Percentiles rank a stretch among this genome's conserved stretches.
phyloP scores from a whole-genome alignment of 2,329 filamentous ascomycete species.

The Triangularia setosa region DNA sequence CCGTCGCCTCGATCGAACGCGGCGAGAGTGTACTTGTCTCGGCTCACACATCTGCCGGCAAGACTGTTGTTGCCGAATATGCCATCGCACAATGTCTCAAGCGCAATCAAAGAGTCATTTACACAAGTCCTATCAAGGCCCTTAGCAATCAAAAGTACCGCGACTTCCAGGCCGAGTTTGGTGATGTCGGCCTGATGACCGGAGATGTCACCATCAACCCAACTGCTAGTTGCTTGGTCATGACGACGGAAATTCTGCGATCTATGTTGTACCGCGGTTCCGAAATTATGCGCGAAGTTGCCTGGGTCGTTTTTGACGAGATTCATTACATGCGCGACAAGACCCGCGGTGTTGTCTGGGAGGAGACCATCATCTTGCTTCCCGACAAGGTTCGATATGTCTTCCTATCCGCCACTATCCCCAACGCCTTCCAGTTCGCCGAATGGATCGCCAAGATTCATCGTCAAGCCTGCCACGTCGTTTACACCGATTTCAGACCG shows the following conservation, averaged over 20 bases:
- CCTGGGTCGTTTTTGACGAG: constrained; percentile 97
- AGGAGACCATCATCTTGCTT: constrained; percentile 96
- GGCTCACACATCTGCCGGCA: constrained; percentile 94
- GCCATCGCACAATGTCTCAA: constrained; percentile 96
- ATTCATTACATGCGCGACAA: constrained; percentile 98
- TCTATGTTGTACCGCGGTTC: constrained; percentile 98
- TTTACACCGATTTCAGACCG: constrained; percentile 97
- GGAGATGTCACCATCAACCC: constrained; percentile 99
- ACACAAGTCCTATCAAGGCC: constrained; percentile 98
- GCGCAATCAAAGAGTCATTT: constrained; percentile 97
- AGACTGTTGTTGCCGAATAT: constrained; percentile 97
- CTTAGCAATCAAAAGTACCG: constrained; percentile 98
- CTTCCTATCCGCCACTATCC: constrained; percentile 95
- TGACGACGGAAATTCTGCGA: constrained; percentile 98
- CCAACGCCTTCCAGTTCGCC: constrained; percentile 98
- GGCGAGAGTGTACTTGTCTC: constrained; percentile 96
- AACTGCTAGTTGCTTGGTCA: constrained; percentile 93
- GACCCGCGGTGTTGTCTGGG: constrained; percentile 93
- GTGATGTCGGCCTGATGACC: constrained; percentile 96
- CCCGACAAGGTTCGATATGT: constrained; percentile 99
- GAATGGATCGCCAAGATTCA: constrained; percentile 99
- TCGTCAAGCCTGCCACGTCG: constrained; percentile 94
- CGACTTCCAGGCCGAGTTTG: constrained; percentile 93
- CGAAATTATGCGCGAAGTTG: constrained; percentile 98
- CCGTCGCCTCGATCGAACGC: constrained; percentile 90